These are phyloP conservation scores for Symbiodinium pilosum DNA, from an alignment of 73 alveolate genomes.

Conservation along the genomic window DNA sequence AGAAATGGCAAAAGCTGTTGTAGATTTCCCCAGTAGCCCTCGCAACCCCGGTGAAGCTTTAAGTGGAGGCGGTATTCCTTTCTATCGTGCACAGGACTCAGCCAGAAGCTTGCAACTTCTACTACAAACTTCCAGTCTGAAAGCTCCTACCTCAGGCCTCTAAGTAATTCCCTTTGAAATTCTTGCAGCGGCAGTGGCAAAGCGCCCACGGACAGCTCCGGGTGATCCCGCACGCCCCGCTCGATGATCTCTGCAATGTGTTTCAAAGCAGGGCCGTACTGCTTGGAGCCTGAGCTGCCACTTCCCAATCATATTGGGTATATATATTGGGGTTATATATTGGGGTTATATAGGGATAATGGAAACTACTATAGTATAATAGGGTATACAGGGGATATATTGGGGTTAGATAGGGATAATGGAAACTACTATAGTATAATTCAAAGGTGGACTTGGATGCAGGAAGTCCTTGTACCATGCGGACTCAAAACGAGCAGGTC, in stretches of 20 bases:
- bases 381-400: too few relatives aligned
- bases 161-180: slow-evolving; percentile 32
- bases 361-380: too few relatives aligned
- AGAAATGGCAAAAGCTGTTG: not conserved
- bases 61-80: too few relatives aligned
- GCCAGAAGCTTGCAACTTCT: too few relatives aligned
- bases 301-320: not conserved
- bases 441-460: not conserved
- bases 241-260: slow-evolving; percentile 99
- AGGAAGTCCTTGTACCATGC: too few relatives aligned
- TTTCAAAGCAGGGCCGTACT: slow-evolving; percentile 97
- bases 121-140: too few relatives aligned
- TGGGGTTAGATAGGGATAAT: too few relatives aligned
- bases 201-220: slow-evolving; percentile 99
- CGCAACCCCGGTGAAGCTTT: not conserved
- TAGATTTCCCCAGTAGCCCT: not conserved
- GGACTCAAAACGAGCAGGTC: too few relatives aligned
- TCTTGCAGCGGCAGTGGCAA: slow-evolving; percentile 99
- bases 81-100: not conserved
- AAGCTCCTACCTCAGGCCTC: not conserved
- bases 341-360: too few relatives aligned
- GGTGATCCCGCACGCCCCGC: slow-evolving; percentile 99
- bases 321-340: not conserved
- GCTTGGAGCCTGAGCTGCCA: slow-evolving; percentile 30
- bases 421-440: not conserved